A percentile compares a stretch with the other conserved stretches of the same genome.
These are phyloP conservation scores for Pyracantha coccinea DNA, from an alignment of 331 rosid genomes.

Conservation along the genomic window DNA sequence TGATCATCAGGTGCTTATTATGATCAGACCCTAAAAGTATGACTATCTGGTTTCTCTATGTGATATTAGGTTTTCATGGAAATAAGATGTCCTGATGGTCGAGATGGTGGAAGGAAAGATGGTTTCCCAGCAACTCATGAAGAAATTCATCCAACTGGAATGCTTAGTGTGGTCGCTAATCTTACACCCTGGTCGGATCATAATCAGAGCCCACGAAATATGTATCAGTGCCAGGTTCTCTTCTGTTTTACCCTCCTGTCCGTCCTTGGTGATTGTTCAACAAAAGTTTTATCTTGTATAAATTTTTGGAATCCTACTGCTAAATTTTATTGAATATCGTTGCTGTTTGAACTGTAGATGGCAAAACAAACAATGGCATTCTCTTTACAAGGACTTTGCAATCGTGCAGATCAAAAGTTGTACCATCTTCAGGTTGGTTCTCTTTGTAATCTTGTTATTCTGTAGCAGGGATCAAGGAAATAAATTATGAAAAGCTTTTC, in stretches of 20 bases:
- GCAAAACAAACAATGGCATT: conserved; percentile 99
- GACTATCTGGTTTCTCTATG: conserved; percentile 6
- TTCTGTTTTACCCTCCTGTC: neutral
- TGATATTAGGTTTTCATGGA: conserved; percentile 76
- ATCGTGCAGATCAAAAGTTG: conserved; percentile 90
- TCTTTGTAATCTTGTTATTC: neutral
- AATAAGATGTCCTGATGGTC: conserved; percentile 91
- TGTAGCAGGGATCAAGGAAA: neutral
- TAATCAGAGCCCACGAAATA: conserved; percentile 97
- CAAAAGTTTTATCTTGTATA: neutral
- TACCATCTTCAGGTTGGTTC: conserved; percentile 87
- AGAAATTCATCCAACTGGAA: conserved; percentile 96
- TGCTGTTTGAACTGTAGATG: conserved; percentile 46
- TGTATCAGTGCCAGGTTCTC: conserved; percentile 97
- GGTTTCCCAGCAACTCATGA: conserved; percentile 89
- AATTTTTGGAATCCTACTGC: conserved; percentile 9
- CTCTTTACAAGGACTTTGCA: conserved; percentile 66
- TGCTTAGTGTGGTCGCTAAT: conserved; percentile 93
- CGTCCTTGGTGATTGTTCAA: neutral
- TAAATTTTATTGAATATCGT: conserved; percentile 6
- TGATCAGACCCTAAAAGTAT: neutral
- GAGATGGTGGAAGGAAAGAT: conserved; percentile 84
- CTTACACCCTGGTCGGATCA: conserved; percentile 99
- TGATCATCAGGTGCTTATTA: neutral
- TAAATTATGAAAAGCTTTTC: neutral